These are phyloP conservation scores for Wickerhamomyces subpelliculosus DNA, from an alignment of 805 yeast genomes.

Conservation along the genomic window DNA sequence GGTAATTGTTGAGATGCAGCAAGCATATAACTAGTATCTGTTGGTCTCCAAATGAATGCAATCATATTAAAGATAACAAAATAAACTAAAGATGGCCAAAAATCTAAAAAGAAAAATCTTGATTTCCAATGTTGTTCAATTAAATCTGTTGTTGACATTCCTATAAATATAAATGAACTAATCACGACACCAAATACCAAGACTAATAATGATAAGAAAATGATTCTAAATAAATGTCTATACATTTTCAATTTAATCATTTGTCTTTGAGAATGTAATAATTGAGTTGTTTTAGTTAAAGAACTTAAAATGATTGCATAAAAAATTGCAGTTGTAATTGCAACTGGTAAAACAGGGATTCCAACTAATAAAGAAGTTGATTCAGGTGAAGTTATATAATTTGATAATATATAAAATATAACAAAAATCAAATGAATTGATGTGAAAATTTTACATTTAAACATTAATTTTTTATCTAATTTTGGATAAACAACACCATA, in stretches of 20 bases:
- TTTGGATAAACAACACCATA: conserved; percentile 92
- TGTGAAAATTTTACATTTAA: conserved; percentile 56
- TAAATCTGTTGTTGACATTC: conserved; percentile 68
- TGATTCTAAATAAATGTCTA: conserved; percentile 65
- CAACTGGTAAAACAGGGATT: conserved; percentile 62
- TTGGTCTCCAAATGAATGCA: conserved; percentile 96
- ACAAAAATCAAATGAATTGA: conserved; percentile 49
- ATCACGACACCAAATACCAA: conserved; percentile 66
- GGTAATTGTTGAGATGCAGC: conserved; percentile 93
- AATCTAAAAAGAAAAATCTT: conserved; percentile 80
- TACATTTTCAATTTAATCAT: conserved; percentile 86
- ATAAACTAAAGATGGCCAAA: conserved; percentile 92
- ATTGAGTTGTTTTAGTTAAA: conserved; percentile 65
- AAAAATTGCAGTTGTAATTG: conserved; percentile 60
- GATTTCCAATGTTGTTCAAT: conserved; percentile 89
- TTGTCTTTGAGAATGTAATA: conserved; percentile 80
- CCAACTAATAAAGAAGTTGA: conserved; percentile 44
- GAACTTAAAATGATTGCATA: conserved; percentile 71
- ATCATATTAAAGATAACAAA: conserved; percentile 76
- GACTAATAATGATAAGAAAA: conserved; percentile 64
- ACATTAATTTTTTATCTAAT: conserved; percentile 68
- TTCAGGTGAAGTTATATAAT: conserved; percentile 45
- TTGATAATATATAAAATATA: conserved; percentile 45
- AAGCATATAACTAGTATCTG: conserved; percentile 87
- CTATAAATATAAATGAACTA: conserved; percentile 62